These are phyloP conservation scores for Hygrocybe coccinea DNA, from an alignment of 768 basidiomycete species.

Conservation along the genomic window DNA sequence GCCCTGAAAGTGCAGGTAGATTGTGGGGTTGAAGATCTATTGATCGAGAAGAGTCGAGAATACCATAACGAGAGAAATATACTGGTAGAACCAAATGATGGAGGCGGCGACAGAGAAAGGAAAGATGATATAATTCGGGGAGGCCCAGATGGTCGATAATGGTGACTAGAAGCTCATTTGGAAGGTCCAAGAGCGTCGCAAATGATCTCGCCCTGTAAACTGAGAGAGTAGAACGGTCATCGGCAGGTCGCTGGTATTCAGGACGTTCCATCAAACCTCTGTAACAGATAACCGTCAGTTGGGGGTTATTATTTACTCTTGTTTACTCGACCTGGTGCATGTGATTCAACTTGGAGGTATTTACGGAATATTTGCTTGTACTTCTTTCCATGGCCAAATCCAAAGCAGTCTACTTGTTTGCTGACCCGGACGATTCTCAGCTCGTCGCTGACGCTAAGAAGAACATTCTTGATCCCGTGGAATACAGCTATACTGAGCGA, in stretches of 20 bases:
- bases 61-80: not conserved
- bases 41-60: not conserved
- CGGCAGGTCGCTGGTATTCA: too few relatives aligned
- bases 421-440: slow-evolving; percentile 77
- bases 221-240: too few relatives aligned
- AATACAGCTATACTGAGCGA: slow-evolving; percentile 77
- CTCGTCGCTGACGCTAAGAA: slow-evolving; percentile 81
- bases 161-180: not conserved
- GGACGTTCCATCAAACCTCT: too few relatives aligned
- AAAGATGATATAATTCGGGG: not conserved
- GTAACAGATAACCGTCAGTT: too few relatives aligned
- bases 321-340: too few relatives aligned
- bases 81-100: not conserved
- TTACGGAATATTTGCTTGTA: not conserved
- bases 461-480: slow-evolving; percentile 44
- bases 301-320: too few relatives aligned
- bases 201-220: too few relatives aligned
- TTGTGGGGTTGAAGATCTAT: not conserved
- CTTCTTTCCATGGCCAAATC: slow-evolving; percentile 26
- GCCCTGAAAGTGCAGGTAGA: not conserved
- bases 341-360: not conserved
- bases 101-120: not conserved
- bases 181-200: not conserved
- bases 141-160: not conserved
- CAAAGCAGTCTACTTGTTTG: slow-evolving; percentile 46